Evolutionary conservation across 768 basidiomycete species (phyloP), one percentile per base, ranked within the genome.

Genomic region (Gelatoporia subvermispora): DNA sequence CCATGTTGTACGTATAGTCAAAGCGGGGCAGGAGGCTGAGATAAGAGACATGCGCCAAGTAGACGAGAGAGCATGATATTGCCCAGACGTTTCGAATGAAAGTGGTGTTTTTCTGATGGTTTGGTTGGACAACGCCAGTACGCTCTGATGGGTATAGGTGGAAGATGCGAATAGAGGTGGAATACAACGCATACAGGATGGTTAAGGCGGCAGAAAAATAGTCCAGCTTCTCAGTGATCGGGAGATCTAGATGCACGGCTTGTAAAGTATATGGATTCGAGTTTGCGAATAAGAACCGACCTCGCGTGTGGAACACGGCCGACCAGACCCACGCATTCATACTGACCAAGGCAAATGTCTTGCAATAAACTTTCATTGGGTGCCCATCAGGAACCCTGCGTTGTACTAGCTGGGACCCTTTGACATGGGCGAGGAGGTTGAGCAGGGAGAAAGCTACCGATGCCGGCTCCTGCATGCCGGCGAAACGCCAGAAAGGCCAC

Each of bases 311-410:
- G 59, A 98, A 99, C 2, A 97, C 75, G 1, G 83, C 67, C 2
- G 88, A 92, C 91, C 92, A 94, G 24, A 88, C 58, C 95, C 95
- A 99, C 1, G 93, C 85, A 57, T 95, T 94, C 53, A 93, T 71
- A 60, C 86, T 90, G 35, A 82, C 69, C 50, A 77, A 65, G 0
- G 84, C 79, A 77, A 85, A 92, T 0, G 64, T 51, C 35, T 81
- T 52, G 65, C 90, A 92, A 55, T 82, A 88, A 0, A 53, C 47
- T 58, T 75, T 78, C 81, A 91, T 84, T 0, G 87, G 85, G 61
- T 92, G 86, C 2, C 59, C 64, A 2, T 62, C 57, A 0, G 84
- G 72, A 3, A 92, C 55, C 34, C 60, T 68, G 37, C 61, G 67
- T 18, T 65, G 66, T 11, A 93, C 56, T 54, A 70, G 71, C 13